Evolutionary conservation across 1,284 basidiomycete species (phyloP).

Genomic region (Leccinum subspadiceum): DNA sequence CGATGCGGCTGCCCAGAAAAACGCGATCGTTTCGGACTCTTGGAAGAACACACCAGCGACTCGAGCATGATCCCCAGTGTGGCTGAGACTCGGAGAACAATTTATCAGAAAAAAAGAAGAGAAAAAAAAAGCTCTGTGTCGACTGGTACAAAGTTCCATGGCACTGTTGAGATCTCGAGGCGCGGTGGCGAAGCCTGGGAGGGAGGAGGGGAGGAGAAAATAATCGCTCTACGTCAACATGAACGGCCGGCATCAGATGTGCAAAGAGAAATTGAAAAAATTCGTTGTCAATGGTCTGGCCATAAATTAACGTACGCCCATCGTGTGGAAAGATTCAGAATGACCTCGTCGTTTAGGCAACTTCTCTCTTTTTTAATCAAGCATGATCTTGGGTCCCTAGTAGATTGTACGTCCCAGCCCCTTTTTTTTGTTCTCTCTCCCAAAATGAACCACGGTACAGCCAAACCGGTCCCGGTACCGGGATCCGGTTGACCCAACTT

Average conservation of each 20-base stretch:
- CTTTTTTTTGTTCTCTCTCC: background rate
- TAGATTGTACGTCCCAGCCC: slow-evolving; percentile 2
- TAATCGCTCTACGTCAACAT: slow-evolving; percentile 16
- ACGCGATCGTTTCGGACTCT: background rate
- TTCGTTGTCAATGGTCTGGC: background rate
- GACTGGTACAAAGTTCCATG: background rate
- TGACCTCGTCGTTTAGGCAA: slow-evolving; percentile 4
- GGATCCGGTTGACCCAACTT: too few species aligned
- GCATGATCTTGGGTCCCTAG: background rate
- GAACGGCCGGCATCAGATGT: slow-evolving; percentile 27
- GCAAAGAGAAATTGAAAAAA: background rate
- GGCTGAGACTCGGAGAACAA: background rate
- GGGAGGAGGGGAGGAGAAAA: background rate
- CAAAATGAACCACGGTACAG: background rate
- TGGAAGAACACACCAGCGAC: background rate
- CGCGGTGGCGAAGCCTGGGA: background rate
- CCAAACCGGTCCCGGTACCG: too few species aligned
- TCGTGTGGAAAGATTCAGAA: slow-evolving; percentile 14
- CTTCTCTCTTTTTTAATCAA: background rate
- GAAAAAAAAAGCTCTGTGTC: background rate
- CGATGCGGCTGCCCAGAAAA: background rate
- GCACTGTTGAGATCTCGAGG: slow-evolving; percentile 1
- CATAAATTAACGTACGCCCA: background rate
- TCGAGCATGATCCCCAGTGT: background rate
- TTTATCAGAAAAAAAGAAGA: background rate